Percentiles rank a stretch among this genome's conserved stretches.
phyloP scores from a whole-genome alignment of 495 filamentous ascomycete species.

The Aspergillus nanangensis region DNA sequence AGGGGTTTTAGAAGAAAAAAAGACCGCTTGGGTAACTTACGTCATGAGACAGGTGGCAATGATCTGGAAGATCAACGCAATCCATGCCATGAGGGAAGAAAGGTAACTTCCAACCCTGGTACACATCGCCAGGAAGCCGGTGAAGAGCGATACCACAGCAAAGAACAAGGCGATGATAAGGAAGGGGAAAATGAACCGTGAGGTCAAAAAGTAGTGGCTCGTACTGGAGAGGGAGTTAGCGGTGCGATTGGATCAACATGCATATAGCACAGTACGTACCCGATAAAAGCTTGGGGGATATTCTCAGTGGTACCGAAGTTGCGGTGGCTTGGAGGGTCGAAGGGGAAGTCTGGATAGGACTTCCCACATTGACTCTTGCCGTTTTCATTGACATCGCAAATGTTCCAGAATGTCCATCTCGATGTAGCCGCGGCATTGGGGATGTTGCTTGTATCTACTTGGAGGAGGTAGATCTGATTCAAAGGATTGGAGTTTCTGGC shows the following conservation, averaged over 20 bases:
- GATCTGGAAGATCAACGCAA: constrained; percentile 59
- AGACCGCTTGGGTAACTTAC: no score
- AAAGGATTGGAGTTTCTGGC: constrained; percentile 55
- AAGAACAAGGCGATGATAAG: constrained; percentile 67
- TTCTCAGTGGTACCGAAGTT: constrained; percentile 58
- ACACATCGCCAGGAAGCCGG: constrained; percentile 57
- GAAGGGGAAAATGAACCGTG: constrained; percentile 71
- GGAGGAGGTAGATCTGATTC: constrained; percentile 75
- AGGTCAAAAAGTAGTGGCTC: constrained; percentile 57
- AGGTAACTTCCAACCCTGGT: constrained; percentile 57
- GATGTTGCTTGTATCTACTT: constrained; percentile 67
- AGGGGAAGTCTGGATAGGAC: constrained; percentile 54
- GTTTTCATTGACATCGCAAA: constrained; percentile 51
- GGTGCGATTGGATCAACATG: no score
- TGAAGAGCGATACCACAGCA: constrained; percentile 52
- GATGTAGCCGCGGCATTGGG: constrained; percentile 58
- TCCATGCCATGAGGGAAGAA: constrained; percentile 48
- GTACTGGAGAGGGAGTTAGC: constrained; percentile 38
- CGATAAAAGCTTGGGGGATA: constrained; percentile 52
- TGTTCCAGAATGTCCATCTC: constrained; percentile 85
- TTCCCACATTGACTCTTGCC: constrained; percentile 55
- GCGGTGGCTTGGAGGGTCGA: constrained; percentile 52
- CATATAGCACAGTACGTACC: no score
- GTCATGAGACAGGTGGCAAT: constrained; percentile 65
- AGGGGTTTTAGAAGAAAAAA: no score